Evolutionary conservation across 2,329 filamentous ascomycete species (phyloP), one percentile per base, ranked within the genome.

Genomic region (Teratosphaeria viscida): DNA sequence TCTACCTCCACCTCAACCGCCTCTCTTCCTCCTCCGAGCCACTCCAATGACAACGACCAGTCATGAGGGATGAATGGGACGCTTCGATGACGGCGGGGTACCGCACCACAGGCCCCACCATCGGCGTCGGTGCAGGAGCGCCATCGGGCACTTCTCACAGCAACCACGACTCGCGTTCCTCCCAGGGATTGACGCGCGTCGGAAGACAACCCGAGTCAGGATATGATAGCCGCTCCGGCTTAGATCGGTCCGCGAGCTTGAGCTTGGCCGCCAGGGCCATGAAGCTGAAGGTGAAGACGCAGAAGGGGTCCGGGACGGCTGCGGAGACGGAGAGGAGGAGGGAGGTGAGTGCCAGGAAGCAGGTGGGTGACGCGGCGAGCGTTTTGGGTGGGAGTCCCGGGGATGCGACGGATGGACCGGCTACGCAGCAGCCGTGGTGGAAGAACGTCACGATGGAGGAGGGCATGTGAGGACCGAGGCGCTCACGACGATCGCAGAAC

Each of bases 1-100:
- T 97, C 57, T 99, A 99, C 77, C 88, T 99, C 55, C 94, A 99
- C 75, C 85, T 99, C 56, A 99, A 99, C 78, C 85, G 94, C 59
- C 82, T 99, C 29, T 96, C 91, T 52, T 96, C 90, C 66, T 96
- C 90, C 43, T 96, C 92, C 29, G 94, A 99, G 75, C 94, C 94
- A 65, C 81, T 99, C 57, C 92, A 96, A 89, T 97, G 94, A 84
- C 78, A 80, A 78, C 83, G 84, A 92, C 86, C 87, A 82, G 88
- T 90, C 88, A 91, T 86, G 87, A 90, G 88, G 83, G 87, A 86
- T 76, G 82, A 82, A 73, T 80, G 79, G 76, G 71, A 37, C 59
- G 70, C 71, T 62, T 67, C 67, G 65, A 71, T 71, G 55, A 58
- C 64, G 65, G 69, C 73, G 70, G 64, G 64, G 67, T 57, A 52